Conservation (phyloP, 768 basidiomycete species). For the Podaxis mareebaensis region DNA sequence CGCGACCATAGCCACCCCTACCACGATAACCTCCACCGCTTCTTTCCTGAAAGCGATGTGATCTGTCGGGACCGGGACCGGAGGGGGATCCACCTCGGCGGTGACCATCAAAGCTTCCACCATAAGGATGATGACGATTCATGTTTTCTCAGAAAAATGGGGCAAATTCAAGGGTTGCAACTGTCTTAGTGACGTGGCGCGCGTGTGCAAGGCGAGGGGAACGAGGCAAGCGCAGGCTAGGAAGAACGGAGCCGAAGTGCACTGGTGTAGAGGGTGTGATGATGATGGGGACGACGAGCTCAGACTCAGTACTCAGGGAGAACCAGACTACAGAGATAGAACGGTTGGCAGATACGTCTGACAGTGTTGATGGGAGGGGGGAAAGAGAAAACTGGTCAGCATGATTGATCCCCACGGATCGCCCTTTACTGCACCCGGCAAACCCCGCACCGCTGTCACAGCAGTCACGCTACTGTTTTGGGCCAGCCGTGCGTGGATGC, state of each 20-base stretch:
- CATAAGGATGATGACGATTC: conserved; percentile 92
- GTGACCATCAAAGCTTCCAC: conserved; percentile 60
- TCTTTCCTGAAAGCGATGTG: conserved; percentile 59
- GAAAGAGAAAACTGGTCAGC: conserved; percentile 16
- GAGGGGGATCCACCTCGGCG: conserved; percentile 62
- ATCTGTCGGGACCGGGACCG: conserved; percentile 74
- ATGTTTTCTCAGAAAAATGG: conserved; percentile 43
- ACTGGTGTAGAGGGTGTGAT: conserved; percentile 18
- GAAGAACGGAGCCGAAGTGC: background rate
- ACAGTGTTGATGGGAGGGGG: conserved; percentile 21
- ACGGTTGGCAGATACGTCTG: conserved; percentile 16
- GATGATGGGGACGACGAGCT: conserved; percentile 5
- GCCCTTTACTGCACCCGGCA: background rate
- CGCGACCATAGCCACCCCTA: conserved; percentile 55
- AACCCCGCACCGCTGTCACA: background rate
- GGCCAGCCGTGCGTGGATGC: conserved; percentile 2
- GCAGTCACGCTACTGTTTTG: background rate
- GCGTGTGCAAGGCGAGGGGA: conserved; percentile 11
- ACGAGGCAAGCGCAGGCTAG: conserved; percentile 16
- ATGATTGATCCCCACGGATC: conserved; percentile 3
- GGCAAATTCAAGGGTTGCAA: conserved; percentile 18
- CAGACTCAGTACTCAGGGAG: conserved; percentile 30
- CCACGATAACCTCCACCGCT: conserved; percentile 53
- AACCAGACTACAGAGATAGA: conserved; percentile 16
- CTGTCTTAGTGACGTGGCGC: conserved; percentile 36